Base-by-base conservation (phyloP, 352 stramenopile genomes). In the Globisporangium perplexum region DNA sequence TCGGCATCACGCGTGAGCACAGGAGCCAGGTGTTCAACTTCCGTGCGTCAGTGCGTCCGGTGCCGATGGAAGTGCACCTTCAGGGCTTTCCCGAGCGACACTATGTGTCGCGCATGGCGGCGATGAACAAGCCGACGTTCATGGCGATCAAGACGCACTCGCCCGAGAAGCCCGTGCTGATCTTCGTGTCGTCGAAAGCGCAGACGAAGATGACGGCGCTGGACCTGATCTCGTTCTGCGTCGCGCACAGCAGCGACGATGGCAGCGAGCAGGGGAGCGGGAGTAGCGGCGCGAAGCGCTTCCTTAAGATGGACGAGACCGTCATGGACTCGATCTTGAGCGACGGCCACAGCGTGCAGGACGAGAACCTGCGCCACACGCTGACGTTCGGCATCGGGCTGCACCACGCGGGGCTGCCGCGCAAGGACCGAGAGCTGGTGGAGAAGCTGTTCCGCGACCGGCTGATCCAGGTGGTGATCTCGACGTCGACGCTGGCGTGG, bases 101-200 rank as follows among this genome's bases (percentile, higher is more conserved):
- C 52, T 99, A 99, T 50, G 97, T 97, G 53, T 88, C 96, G 20
- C 77, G 96, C 17, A 99, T 99, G 97, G 93, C 95, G 4, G 98
- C 95, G 10, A 99, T 99, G 97, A 99, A 99, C 74, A 99, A 99
- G 50, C 97, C 97, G 7, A 98, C 93, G 7, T 99, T 98, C 61
- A 91, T 96, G 54, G 94, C 96, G 22, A 99, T 99, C 52, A 94
- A 97, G 63, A 74, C 97, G 42, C 88, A 99, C 60, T 96, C 93
- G 38, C 84, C 88, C 0, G 86, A 78, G 10, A 97, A 98, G 56
- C 97, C 96, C 0, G 81, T 86, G 35, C 79, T 99, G 0, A 95
- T 99, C 47, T 99, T 99, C 71, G 97, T 99, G 51, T 97, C 96
- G n/a, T 99, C 95, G 7, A 89, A 98, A 54, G 86, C 96, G 10